Evolutionary conservation across 495 filamentous ascomycete genomes (phyloP).

Genomic region (Elaphomyces granulatus): DNA sequence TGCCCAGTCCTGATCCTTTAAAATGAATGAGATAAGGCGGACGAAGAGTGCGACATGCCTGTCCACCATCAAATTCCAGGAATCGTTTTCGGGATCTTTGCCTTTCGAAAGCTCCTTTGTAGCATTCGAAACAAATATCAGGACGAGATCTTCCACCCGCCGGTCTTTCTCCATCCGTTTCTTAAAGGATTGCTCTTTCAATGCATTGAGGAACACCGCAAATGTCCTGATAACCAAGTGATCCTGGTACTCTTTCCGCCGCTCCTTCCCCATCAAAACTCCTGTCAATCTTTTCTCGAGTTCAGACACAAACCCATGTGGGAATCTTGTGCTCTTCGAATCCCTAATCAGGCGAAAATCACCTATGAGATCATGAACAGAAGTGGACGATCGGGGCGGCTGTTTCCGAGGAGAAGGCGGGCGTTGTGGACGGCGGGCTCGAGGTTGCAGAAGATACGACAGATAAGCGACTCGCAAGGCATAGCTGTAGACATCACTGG

Average conservation of each 20-base stretch:
- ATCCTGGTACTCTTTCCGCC: conserved; percentile 64
- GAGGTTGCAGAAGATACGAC: conserved; percentile 82
- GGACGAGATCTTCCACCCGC: conserved; percentile 73
- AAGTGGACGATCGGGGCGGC: conserved; percentile 52
- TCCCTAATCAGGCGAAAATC: conserved; percentile 63
- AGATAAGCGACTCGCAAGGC: conserved; percentile 88
- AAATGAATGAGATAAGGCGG: conserved; percentile 61
- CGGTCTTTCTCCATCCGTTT: conserved; percentile 85
- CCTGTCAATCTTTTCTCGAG: conserved; percentile 54
- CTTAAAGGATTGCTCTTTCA: conserved; percentile 57
- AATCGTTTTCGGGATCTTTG: conserved; percentile 67
- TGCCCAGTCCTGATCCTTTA: conserved; percentile 69
- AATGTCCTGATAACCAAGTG: conserved; percentile 64
- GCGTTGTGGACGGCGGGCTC: conserved; percentile 74
- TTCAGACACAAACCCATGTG: conserved; percentile 58
- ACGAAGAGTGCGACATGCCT: conserved; percentile 92
- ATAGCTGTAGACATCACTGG: conserved; percentile 73
- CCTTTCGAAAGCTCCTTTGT: conserved; percentile 77
- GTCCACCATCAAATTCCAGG: conserved; percentile 87
- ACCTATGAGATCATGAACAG: conserved; percentile 54
- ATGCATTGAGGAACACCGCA: conserved; percentile 61
- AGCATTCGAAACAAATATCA: conserved; percentile 83
- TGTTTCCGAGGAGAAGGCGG: conserved; percentile 46
- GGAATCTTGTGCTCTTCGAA: conserved; percentile 65
- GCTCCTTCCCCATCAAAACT: conserved; percentile 55